These are phyloP conservation scores for Claviceps quebecensis DNA, from an alignment of 2,329 filamentous ascomycete genomes.

Conservation along the genomic window DNA sequence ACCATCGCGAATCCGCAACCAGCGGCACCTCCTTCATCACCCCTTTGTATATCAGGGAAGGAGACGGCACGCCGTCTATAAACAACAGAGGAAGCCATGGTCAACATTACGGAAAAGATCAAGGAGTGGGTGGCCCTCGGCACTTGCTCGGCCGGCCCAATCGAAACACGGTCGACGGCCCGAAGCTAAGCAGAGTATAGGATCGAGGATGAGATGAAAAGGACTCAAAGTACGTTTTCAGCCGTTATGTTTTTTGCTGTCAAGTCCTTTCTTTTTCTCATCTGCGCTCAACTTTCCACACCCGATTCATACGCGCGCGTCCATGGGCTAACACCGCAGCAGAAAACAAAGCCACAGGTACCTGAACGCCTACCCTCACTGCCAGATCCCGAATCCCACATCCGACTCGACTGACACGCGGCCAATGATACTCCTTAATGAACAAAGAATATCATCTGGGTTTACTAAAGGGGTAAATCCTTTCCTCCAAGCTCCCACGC, in stretches of 20 bases:
- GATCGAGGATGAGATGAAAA: conserved; percentile 99
- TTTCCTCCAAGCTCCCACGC: neutral
- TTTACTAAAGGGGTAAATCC: conserved; percentile 76
- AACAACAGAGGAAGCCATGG: conserved; percentile 48
- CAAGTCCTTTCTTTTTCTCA: too few species aligned
- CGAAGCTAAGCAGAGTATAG: conserved; percentile 33
- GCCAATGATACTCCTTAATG: neutral
- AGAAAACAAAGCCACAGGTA: conserved; percentile 99
- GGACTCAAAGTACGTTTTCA: conserved; percentile 72
- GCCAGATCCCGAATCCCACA: neutral
- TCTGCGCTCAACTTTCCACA: too few species aligned
- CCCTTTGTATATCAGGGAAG: neutral
- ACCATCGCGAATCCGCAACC: neutral
- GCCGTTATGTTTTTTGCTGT: neutral
- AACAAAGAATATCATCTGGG: conserved; percentile 86
- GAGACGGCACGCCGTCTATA: conserved; percentile 19
- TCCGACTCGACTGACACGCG: conserved; percentile 7
- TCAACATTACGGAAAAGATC: conserved; percentile 99
- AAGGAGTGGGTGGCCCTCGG: conserved; percentile 60
- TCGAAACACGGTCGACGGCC: conserved; percentile 1
- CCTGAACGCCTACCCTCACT: conserved; percentile 14
- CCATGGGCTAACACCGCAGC: conserved; percentile 15
- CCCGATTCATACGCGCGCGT: neutral
- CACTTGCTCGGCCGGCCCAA: neutral
- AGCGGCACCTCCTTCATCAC: neutral